Conservation (phyloP, 768 basidiomycete genomes). For the Phylloporus sp. region DNA sequence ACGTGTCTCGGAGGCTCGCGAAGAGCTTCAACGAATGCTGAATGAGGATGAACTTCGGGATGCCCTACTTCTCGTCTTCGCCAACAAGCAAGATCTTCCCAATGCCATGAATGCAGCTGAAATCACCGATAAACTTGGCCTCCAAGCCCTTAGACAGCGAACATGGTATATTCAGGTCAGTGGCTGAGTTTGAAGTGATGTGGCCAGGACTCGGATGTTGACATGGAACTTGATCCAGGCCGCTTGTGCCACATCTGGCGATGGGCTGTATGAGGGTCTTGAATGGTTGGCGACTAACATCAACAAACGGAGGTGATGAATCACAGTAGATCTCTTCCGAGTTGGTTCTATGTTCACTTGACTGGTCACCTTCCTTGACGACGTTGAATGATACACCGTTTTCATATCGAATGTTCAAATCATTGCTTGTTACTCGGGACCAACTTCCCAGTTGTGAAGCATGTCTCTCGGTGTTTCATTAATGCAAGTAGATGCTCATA, state of each 20-base stretch:
- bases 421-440: slow-evolving; percentile 28
- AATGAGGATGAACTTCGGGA: slow-evolving; percentile 99
- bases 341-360: slow-evolving; percentile 43
- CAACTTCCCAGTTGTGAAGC: slow-evolving; percentile 24
- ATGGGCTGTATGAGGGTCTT: slow-evolving; percentile 97
- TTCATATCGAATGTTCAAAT: slow-evolving; percentile 31
- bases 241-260: slow-evolving; percentile 96
- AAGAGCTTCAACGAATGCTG: slow-evolving; percentile 99
- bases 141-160: slow-evolving; percentile 94
- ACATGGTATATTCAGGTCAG: slow-evolving; percentile 96
- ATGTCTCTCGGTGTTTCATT: slow-evolving; percentile 3
- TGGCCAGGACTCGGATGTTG: slow-evolving; percentile 5
- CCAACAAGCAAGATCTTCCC: slow-evolving; percentile 99
- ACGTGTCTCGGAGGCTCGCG: slow-evolving; percentile 97
- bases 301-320: slow-evolving; percentile 69
- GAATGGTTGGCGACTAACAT: slow-evolving; percentile 95
- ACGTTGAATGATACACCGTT: slow-evolving; percentile 49
- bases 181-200: slow-evolving; percentile 6
- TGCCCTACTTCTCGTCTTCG: slow-evolving; percentile 96
- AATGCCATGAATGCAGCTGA: slow-evolving; percentile 99
- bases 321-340: slow-evolving; percentile 25
- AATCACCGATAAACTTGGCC: slow-evolving; percentile 98
- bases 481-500: slow-evolving; percentile 21
- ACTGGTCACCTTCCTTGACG: slow-evolving; percentile 57
- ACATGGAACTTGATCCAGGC: slow-evolving; percentile 48